These are phyloP conservation scores for Apophysomyces variabilis DNA, from an alignment of 371 early-diverging fungal species.

Conservation along the genomic window DNA sequence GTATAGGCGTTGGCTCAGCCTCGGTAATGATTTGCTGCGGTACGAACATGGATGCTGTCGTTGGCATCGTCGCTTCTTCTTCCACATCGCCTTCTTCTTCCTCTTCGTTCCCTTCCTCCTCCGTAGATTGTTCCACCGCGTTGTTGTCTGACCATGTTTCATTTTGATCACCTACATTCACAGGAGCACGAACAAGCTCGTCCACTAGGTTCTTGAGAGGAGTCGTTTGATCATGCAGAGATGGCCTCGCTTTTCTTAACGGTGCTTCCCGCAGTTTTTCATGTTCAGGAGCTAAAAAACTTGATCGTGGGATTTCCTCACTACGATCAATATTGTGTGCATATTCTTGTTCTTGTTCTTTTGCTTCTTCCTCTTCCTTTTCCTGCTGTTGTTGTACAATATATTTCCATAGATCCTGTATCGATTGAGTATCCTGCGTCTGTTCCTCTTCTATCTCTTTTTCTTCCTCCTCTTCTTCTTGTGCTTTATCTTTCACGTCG, in stretches of 20 bases:
- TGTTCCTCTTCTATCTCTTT: constrained; percentile 17
- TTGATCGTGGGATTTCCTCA: constrained; percentile 14
- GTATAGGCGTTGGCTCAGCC: constrained; percentile 14
- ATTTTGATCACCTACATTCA: neutral
- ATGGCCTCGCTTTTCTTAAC: constrained; percentile 1
- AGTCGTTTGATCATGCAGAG: constrained; percentile 15
- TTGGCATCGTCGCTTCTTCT: neutral
- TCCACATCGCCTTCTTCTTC: neutral
- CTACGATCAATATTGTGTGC: no score
- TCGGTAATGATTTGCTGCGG: constrained; percentile 15
- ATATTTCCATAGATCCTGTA: constrained; percentile 21
- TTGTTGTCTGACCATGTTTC: no score
- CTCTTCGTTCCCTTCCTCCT: neutral
- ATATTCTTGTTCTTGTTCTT: constrained; percentile 8
- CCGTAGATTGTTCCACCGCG: neutral
- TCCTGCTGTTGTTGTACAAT: constrained; percentile 22
- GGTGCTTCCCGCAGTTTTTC: neutral
- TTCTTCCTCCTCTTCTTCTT: constrained; percentile 15
- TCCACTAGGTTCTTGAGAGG: constrained; percentile 22
- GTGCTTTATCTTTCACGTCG: constrained; percentile 15
- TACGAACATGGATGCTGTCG: neutral
- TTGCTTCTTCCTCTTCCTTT: constrained; percentile 4
- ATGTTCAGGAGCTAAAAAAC: constrained; percentile 1
- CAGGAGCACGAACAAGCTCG: constrained; percentile 15
- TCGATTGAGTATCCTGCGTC: constrained; percentile 19